Base-by-base conservation (phyloP, 2,329 filamentous ascomycete species). In the Parafenestella ontariensis region DNA sequence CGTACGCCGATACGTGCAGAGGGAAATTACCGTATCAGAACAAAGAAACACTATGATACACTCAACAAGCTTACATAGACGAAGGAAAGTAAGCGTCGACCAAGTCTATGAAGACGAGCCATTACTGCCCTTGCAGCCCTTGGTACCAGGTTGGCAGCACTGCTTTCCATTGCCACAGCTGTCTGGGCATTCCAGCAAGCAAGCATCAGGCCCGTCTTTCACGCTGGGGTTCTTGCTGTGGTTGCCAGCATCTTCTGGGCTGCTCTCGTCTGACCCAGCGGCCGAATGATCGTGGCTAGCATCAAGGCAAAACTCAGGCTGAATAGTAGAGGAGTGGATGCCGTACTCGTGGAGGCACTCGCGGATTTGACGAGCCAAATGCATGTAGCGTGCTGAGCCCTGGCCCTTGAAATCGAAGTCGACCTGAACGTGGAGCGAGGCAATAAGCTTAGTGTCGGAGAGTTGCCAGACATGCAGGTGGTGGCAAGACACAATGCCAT, bases 401-500 rank as follows among this genome's bases (percentile, higher is more conserved):
- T 92, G 87, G 44, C 90, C 90, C 71, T 92, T 89, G 75, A 96
- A 92, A 64, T 93, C 90, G 74, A 96, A 96, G 42, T 88, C 87
- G 20, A 99, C 89, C 74, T 96, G 92, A 40, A 99, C 89, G 72
- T 99, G 95, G 77, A 99, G 86, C 10, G 90, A 95, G 11, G 95
- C 94, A 33, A 99, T 89, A 29, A 96, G 83, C 80, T 97, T 96
- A 47, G 92, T 95, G 72, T 98, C 94, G 15, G 90, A 96, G 29
- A 99, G 85, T 76, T 98, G 94, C 95, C 95, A 99, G 58, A 99
- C 92, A 74, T 99, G 95, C 20, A 99, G 84, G 74, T 99, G 94
- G 77, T 99, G 95, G 71, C 92, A 96, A 73, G 90, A 92, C 57
- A 95, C 82, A 43, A 99, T 90, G 37, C 93, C 93, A 0, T 90